phyloP scores from a whole-genome alignment of 805 yeast species.

The Metschnikowia continentalis region DNA sequence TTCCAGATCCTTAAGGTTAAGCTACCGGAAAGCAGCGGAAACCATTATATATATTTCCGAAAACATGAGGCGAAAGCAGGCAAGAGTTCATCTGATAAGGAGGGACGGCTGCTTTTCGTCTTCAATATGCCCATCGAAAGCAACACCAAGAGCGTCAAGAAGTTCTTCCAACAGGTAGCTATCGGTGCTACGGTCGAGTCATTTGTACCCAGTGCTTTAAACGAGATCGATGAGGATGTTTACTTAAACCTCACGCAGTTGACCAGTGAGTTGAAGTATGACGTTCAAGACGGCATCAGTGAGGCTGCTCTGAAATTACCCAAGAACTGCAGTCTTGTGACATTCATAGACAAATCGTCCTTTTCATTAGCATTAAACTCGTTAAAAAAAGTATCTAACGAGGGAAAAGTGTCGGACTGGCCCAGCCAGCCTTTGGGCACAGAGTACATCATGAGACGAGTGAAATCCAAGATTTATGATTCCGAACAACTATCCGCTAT shows the following conservation, averaged over 20 bases:
- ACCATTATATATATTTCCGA: slow-evolving; percentile 62
- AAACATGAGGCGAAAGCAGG: slow-evolving; percentile 53
- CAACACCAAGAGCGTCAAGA: slow-evolving; percentile 47
- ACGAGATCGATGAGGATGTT: slow-evolving; percentile 42
- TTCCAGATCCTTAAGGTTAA: slow-evolving; percentile 48
- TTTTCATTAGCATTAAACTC: slow-evolving; percentile 60
- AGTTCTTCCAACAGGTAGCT: slow-evolving; percentile 54
- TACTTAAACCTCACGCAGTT: slow-evolving; percentile 50
- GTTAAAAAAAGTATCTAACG: slow-evolving; percentile 47
- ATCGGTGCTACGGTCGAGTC: slow-evolving; percentile 62
- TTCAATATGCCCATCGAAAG: slow-evolving; percentile 72
- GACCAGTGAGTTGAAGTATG: slow-evolving; percentile 52
- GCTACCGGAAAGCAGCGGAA: slow-evolving; percentile 33
- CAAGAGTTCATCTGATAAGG: slow-evolving; percentile 8
- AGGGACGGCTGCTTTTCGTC: slow-evolving; percentile 57
- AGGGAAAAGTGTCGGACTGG: slow-evolving; percentile 31
- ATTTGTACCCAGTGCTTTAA: slow-evolving; percentile 30
- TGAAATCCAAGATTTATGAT: slow-evolving; percentile 38
- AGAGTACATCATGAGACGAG: slow-evolving; percentile 40
- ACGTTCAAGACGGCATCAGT: slow-evolving; percentile 17
- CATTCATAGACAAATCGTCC: slow-evolving; percentile 69
- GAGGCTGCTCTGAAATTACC: slow-evolving; percentile 49
- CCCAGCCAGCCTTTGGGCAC: slow-evolving; percentile 36
- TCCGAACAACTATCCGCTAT: slow-evolving; percentile 48
- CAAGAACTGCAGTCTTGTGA: slow-evolving; percentile 67